Conservation (phyloP, 2,329 filamentous ascomycete species). For the Lithohypha guttulata region DNA sequence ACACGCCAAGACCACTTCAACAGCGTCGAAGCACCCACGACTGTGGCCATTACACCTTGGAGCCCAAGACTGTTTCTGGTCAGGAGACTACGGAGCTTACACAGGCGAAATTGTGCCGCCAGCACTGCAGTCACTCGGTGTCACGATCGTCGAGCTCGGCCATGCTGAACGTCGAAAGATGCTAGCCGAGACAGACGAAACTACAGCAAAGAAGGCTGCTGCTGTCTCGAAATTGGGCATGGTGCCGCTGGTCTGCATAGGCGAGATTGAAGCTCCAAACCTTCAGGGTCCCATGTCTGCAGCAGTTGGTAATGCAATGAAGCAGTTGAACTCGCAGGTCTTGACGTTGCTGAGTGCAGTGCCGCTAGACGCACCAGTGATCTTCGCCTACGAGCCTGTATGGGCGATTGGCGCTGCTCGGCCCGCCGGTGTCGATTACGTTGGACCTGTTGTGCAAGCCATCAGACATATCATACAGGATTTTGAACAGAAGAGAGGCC, state of each 20-base stretch:
- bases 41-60: conserved; percentile 50
- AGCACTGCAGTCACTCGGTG: conserved; percentile 57
- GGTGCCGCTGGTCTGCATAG: conserved; percentile 69
- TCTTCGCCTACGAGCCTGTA: conserved; percentile 78
- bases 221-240: conserved; percentile 59
- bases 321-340: conserved; percentile 58
- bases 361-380: conserved; percentile 53
- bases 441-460: conserved; percentile 57
- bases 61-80: conserved; percentile 65
- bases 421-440: conserved; percentile 62
- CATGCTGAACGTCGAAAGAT: conserved; percentile 67
- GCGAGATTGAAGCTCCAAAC: conserved; percentile 50
- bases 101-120: conserved; percentile 68
- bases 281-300: conserved; percentile 22
- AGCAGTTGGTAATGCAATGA: conserved; percentile 48
- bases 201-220: conserved; percentile 56
- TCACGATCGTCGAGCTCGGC: conserved; percentile 63
- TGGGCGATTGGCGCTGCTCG: conserved; percentile 73
- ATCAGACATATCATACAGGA: conserved; percentile 44
- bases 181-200: conserved; percentile 63
- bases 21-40: conserved; percentile 14
- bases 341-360: conserved; percentile 51
- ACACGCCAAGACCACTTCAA: conserved; percentile 22
- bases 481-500: conserved; percentile 27
- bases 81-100: conserved; percentile 55